Evolutionary conservation across 1,284 basidiomycete genomes (phyloP).

Genomic region (Wolfiporia cocos): DNA sequence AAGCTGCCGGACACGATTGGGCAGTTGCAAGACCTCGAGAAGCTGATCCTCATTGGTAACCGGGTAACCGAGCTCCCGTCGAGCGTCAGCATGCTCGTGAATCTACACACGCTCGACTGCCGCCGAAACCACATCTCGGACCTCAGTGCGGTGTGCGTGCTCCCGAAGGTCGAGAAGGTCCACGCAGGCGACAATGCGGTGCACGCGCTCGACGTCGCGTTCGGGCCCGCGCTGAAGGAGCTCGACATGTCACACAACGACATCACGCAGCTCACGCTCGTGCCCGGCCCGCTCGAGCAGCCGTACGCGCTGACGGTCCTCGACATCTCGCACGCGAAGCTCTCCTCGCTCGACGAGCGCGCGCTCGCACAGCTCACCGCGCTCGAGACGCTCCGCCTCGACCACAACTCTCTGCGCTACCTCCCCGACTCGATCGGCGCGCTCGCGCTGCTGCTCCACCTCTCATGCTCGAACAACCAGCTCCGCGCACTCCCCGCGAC

Average conservation of each 20-base stretch:
- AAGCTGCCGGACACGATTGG: constrained; percentile 82
- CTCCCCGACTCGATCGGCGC: constrained; percentile 81
- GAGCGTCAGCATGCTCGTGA: constrained; percentile 55
- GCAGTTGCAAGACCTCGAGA: constrained; percentile 62
- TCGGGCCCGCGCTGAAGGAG: constrained; percentile 55
- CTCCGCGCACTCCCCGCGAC: constrained; percentile 74
- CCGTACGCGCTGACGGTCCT: constrained; percentile 74
- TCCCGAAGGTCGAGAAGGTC: constrained; percentile 67
- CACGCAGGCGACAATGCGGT: constrained; percentile 80
- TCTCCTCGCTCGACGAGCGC: constrained; percentile 77
- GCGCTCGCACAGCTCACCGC: constrained; percentile 70
- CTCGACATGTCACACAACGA: constrained; percentile 79
- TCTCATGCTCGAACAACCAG: constrained; percentile 90
- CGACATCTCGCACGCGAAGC: constrained; percentile 88
- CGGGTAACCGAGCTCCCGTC: constrained; percentile 74
- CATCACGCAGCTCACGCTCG: constrained; percentile 74
- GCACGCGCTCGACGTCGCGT: constrained; percentile 72
- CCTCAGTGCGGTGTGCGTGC: constrained; percentile 59
- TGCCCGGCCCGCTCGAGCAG: constrained; percentile 48
- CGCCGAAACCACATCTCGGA: constrained; percentile 79
- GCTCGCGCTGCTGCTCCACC: constrained; percentile 62
- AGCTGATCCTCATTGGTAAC: constrained; percentile 88
- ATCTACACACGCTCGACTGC: constrained; percentile 74
- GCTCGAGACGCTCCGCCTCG: constrained; percentile 69
- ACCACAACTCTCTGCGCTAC: constrained; percentile 84